Conservation (phyloP, 2,329 filamentous ascomycete species). For the Colletotrichum coccodes region DNA sequence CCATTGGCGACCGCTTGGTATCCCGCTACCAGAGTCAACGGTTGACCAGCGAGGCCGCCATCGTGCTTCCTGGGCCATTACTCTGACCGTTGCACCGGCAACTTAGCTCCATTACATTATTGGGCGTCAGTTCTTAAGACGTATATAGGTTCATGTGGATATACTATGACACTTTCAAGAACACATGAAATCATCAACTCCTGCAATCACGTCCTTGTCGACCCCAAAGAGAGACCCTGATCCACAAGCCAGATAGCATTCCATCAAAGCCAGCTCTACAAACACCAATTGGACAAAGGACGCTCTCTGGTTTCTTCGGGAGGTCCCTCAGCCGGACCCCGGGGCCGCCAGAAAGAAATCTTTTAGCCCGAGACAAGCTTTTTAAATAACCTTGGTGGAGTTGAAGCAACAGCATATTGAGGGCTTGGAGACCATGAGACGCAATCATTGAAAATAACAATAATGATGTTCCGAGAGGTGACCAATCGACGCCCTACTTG, state of each 20-base stretch:
- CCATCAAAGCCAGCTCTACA: background rate
- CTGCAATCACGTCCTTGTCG: too few species aligned
- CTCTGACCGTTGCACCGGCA: too few species aligned
- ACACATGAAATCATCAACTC: too few species aligned
- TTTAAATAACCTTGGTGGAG: background rate
- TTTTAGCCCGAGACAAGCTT: constrained; percentile 25
- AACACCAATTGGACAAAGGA: background rate
- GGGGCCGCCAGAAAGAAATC: constrained; percentile 10
- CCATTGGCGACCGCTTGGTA: background rate
- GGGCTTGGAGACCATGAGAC: background rate
- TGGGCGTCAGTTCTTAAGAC: background rate
- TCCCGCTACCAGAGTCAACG: background rate
- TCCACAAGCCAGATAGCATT: background rate
- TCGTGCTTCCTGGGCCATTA: background rate
- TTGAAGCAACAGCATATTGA: background rate
- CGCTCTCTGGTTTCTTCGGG: background rate
- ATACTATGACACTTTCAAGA: too few species aligned
- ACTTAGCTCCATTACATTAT: background rate
- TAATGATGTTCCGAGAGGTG: background rate
- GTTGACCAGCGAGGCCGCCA: background rate
- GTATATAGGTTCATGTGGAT: too few species aligned
- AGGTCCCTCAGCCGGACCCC: background rate
- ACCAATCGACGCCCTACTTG: background rate
- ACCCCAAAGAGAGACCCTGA: too few species aligned
- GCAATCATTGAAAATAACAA: background rate